Evolutionary conservation across 75 land plant genomes (phyloP).

Genomic region (Pseudotsuga menziesii): DNA sequence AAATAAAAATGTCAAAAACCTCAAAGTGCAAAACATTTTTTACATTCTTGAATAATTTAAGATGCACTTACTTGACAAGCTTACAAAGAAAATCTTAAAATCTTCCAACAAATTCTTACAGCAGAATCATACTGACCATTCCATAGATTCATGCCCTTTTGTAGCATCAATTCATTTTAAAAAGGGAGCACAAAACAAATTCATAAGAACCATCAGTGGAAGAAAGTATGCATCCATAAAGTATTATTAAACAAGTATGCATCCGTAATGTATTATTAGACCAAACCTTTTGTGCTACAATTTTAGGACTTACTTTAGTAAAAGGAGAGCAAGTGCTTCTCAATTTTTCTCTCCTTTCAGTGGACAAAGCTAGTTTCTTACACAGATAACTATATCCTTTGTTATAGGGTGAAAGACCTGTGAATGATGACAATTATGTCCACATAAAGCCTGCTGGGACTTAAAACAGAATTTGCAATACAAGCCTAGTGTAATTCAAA

Average conservation of each 20-base stretch:
- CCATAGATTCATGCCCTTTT: not conserved
- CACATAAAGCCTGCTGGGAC: too few species aligned
- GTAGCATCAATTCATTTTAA: not conserved
- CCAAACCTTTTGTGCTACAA: not conserved
- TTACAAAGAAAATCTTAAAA: not conserved
- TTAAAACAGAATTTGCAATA: too few species aligned
- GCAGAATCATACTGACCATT: not conserved
- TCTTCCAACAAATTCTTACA: slow-evolving; percentile 1
- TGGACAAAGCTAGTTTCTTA: too few species aligned
- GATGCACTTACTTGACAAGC: not conserved
- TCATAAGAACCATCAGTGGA: not conserved
- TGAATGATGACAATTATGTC: too few species aligned
- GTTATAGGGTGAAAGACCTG: too few species aligned
- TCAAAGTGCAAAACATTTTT: not conserved
- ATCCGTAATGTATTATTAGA: not conserved
- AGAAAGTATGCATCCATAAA: not conserved
- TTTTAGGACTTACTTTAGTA: not conserved
- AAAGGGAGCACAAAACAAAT: not conserved
- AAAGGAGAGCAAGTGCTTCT: not conserved
- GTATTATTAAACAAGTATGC: not conserved
- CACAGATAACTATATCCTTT: too few species aligned
- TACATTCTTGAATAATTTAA: not conserved
- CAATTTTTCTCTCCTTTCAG: not conserved
- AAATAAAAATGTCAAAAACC: slow-evolving; percentile 7
- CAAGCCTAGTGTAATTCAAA: too few species aligned